A percentile compares a stretch with the other conserved stretches of the same genome.
These are phyloP conservation scores for Aureobasidium subglaciale DNA, from an alignment of 2,329 filamentous ascomycete species.

Conservation along the genomic window DNA sequence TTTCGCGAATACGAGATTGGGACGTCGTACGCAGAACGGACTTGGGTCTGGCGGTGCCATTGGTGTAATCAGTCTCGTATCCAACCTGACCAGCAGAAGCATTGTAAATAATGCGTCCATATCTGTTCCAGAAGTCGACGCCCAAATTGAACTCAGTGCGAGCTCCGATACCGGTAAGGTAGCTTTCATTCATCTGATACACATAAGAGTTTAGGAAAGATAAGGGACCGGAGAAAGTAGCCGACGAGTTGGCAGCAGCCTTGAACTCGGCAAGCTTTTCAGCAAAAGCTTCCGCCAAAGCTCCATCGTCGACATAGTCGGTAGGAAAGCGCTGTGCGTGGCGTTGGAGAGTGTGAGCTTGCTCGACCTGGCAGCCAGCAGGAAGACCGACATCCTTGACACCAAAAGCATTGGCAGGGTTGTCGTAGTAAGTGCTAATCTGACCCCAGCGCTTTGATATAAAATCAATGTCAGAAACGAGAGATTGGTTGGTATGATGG, in stretches of 20 bases:
- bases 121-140: slow-evolving; percentile 47
- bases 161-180: slow-evolving; percentile 42
- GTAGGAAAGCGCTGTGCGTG: slow-evolving; percentile 50
- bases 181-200: slow-evolving; percentile 39
- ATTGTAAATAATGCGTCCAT: slow-evolving; percentile 48
- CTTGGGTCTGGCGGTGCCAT: slow-evolving; percentile 41
- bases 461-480: slow-evolving; percentile 23
- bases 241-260: slow-evolving; percentile 31
- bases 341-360: slow-evolving; percentile 48
- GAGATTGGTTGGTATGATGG: neutral
- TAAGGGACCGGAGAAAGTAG: slow-evolving; percentile 41
- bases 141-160: slow-evolving; percentile 44
- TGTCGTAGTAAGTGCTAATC: slow-evolving; percentile 42
- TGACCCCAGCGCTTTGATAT: slow-evolving; percentile 42
- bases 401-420: slow-evolving; percentile 40
- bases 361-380: slow-evolving; percentile 49
- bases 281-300: slow-evolving; percentile 43
- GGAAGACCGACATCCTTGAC: slow-evolving; percentile 43
- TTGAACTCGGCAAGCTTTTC: slow-evolving; percentile 41
- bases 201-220: slow-evolving; percentile 47
- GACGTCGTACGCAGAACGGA: slow-evolving; percentile 48
- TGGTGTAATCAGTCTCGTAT: slow-evolving; percentile 44
- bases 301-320: slow-evolving; percentile 40
- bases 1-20: slow-evolving; percentile 49
- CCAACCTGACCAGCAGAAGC: slow-evolving; percentile 40